phyloP scores from a whole-genome alignment of 177 flowering plant species.

The Vitis hybrid region DNA sequence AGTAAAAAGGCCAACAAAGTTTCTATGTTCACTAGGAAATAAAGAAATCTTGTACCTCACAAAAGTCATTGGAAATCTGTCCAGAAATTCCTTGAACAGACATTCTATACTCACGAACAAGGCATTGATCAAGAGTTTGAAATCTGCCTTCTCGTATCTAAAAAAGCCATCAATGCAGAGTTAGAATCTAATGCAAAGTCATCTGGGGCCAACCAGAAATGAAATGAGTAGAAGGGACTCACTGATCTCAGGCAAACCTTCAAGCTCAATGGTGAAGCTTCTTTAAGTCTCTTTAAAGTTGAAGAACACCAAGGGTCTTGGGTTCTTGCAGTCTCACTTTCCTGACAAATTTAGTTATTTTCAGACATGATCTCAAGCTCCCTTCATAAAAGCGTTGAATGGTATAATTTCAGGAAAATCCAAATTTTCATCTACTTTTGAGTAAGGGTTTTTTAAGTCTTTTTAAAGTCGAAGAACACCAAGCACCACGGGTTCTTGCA shows the following conservation, averaged over 20 bases:
- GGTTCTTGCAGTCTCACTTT: constrained; percentile 47
- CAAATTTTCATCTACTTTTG: no score
- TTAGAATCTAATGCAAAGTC: not conserved
- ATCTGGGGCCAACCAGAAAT: not conserved
- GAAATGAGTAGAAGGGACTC: constrained; percentile 21
- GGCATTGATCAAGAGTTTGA: constrained; percentile 66
- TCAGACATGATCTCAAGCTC: not conserved
- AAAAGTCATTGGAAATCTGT: constrained; percentile 48
- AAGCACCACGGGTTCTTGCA: constrained; percentile 39
- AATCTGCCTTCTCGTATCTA: constrained; percentile 77
- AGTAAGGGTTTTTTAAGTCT: constrained; percentile 47
- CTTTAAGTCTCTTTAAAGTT: constrained; percentile 47
- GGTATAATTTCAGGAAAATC: no score
- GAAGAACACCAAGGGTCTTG: constrained; percentile 54
- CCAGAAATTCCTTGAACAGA: constrained; percentile 51
- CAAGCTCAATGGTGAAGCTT: constrained; percentile 67
- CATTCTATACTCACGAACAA: constrained; percentile 69
- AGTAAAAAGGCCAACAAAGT: not conserved
- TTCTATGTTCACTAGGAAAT: not conserved
- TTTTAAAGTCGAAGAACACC: constrained; percentile 49
- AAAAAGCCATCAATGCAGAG: constrained; percentile 1
- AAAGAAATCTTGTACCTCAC: constrained; percentile 42
- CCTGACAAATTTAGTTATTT: constrained; percentile 29
- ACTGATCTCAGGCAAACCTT: constrained; percentile 77
- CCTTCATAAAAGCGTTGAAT: no score